Percentiles rank a stretch among this genome's conserved stretches.
These are phyloP conservation scores for Xerocomellus amylosporus DNA, from an alignment of 768 basidiomycete species.

Conservation along the genomic window DNA sequence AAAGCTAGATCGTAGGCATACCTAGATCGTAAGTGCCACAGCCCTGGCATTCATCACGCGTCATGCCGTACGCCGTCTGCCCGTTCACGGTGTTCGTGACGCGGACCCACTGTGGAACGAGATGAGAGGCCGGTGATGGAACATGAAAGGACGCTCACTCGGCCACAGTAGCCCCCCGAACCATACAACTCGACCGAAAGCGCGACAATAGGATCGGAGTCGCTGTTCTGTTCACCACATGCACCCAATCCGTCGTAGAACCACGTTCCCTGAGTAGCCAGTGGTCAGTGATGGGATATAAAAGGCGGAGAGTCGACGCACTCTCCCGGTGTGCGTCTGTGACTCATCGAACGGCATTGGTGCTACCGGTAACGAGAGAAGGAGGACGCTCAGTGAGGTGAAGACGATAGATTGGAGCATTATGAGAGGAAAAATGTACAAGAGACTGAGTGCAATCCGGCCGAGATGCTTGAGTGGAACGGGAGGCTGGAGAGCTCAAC, in stretches of 20 bases:
- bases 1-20: too few species aligned
- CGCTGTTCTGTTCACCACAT: conserved; percentile 52
- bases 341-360: conserved; percentile 36
- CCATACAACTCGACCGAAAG: conserved; percentile 44
- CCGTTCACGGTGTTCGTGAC: conserved; percentile 56
- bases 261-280: conserved; percentile 29
- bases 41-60: too few species aligned
- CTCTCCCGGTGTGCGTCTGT: conserved; percentile 49
- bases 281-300: neutral
- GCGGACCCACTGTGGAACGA: conserved; percentile 45
- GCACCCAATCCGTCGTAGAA: conserved; percentile 57
- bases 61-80: too few species aligned
- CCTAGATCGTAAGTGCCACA: too few species aligned
- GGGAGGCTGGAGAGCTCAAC: neutral
- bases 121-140: neutral
- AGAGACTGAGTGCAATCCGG: neutral
- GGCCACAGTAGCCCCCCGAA: conserved; percentile 53
- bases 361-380: conserved; percentile 41
- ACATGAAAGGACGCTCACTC: conserved; percentile 39
- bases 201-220: conserved; percentile 49
- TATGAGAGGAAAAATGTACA: neutral
- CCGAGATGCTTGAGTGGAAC: too few species aligned
- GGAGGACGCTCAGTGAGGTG: conserved; percentile 40
- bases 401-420: conserved; percentile 25
- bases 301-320: conserved; percentile 30